These are phyloP conservation scores for Kentomonas sorsogonicus DNA, from an alignment of 208 protist species.

Conservation along the genomic window DNA sequence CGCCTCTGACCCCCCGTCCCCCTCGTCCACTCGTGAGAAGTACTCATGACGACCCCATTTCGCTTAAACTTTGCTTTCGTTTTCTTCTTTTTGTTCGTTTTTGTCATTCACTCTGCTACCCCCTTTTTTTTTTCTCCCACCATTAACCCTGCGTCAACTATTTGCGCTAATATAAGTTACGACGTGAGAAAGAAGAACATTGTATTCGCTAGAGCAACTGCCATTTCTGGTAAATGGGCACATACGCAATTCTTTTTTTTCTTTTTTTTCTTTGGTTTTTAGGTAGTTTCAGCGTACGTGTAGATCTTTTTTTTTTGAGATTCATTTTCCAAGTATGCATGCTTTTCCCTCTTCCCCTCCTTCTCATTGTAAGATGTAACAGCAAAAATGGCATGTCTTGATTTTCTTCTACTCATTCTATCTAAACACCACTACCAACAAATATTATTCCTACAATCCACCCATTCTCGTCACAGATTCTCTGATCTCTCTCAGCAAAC, in stretches of 20 bases:
- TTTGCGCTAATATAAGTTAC: too few species aligned
- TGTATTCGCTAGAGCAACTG: constrained; percentile 6
- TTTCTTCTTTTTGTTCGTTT: neutral
- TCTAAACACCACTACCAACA: neutral
- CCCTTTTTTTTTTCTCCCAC: neutral
- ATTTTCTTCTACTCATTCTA: too few species aligned
- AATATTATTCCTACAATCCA: neutral
- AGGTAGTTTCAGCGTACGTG: neutral
- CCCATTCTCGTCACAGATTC: neutral
- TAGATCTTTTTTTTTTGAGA: too few species aligned
- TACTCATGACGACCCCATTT: too few species aligned
- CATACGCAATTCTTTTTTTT: neutral
- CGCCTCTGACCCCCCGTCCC: too few species aligned
- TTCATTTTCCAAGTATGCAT: neutral
- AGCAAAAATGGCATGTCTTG: too few species aligned
- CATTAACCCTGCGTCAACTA: too few species aligned
- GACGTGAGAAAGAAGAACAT: constrained; percentile 10
- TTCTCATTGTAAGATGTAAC: neutral
- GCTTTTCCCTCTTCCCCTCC: too few species aligned
- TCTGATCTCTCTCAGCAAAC: neutral
- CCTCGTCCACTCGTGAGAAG: too few species aligned
- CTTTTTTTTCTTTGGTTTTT: neutral
- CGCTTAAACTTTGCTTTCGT: neutral
- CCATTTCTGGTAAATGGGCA: too few species aligned
- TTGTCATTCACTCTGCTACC: neutral